Base-by-base conservation (phyloP, 345 rosid species). In the Toxicodendron radicans region DNA sequence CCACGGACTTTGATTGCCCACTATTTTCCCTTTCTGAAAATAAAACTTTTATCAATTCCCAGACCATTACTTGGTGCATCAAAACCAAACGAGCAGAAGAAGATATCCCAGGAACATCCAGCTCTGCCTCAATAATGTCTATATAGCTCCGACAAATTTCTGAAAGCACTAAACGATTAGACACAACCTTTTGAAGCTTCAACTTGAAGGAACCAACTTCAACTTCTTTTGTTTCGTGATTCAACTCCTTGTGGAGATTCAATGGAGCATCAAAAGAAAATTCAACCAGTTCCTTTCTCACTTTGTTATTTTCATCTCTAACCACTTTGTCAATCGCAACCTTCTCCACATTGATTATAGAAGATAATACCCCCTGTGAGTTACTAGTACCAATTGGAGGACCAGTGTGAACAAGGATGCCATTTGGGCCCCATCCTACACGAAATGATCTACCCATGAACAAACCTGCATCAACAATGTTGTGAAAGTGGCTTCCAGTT, bases 371-470 rank as follows among this genome's bases (percentile, higher is more conserved):
- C 76, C 79, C 82, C 60, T 24, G 83, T 72, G 96, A 78, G 76
- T 80, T 72, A 72, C 68, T 79, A 76, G 81, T 74, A 58, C 88
- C 86, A 61, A 91, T 84, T 54, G 89, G 85, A 38, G 87, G 62
- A 64, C 98, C 99, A 67, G 90, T 68, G 76, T 95, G 99, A 59
- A 95, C 86, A 80, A 95, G 97, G 75, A 93, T 78, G 30, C 98
- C 98, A 89, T 89, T 91, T 27, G 96, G 99, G 3, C 98, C 98
- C 99, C 99, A 95, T 20, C 99, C 99, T 43, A 88, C 99, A 73
- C 98, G 98, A 83, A 93, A 95, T 52, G 98, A 93, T 80, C 93
- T 86, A 69, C 97, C 96, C 99, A 93, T 95, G 81, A 95, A 95
- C 69, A 95, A 82, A 73, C 91, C 98, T 14, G 98, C 95, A 84